phyloP scores from a whole-genome alignment of 2,329 filamentous ascomycete genomes.

The Colletotrichum acutatum region DNA sequence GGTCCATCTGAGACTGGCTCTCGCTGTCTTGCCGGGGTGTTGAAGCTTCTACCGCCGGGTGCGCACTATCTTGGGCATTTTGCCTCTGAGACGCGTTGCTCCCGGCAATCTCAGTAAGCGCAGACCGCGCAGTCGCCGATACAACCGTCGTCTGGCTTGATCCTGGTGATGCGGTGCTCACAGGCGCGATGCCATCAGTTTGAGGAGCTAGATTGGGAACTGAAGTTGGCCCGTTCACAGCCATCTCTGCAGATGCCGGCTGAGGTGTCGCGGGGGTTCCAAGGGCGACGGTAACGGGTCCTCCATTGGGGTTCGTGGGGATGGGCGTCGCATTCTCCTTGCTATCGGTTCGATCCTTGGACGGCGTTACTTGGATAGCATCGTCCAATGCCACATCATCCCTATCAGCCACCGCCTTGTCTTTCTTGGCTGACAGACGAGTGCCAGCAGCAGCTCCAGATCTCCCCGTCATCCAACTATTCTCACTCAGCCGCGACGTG shows the following conservation, averaged over 20 bases:
- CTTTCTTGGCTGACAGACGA: constrained; percentile 23
- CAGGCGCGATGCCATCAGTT: background rate
- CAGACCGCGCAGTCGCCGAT: background rate
- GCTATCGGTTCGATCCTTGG: background rate
- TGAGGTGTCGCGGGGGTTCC: constrained; percentile 3
- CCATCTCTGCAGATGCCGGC: background rate
- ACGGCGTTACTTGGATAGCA: background rate
- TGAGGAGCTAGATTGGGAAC: background rate
- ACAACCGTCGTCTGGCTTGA: background rate
- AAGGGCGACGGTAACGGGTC: background rate
- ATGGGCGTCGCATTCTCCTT: background rate
- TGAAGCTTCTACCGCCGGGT: too few relatives aligned
- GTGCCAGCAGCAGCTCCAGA: constrained; percentile 23
- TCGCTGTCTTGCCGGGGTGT: background rate
- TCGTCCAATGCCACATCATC: constrained; percentile 19
- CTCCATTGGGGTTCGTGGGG: background rate
- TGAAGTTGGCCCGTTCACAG: background rate
- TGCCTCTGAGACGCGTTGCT: background rate
- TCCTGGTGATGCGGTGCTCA: background rate
- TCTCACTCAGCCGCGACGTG: constrained; percentile 9
- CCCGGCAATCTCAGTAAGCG: background rate
- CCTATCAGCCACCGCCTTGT: background rate
- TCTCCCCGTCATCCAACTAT: background rate
- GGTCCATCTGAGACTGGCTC: background rate
- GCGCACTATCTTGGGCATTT: background rate